A percentile compares a stretch with the other conserved stretches of the same genome.
Conservation (phyloP, 106 monocot genomes). For the Phalaenopsis equestris region DNA sequence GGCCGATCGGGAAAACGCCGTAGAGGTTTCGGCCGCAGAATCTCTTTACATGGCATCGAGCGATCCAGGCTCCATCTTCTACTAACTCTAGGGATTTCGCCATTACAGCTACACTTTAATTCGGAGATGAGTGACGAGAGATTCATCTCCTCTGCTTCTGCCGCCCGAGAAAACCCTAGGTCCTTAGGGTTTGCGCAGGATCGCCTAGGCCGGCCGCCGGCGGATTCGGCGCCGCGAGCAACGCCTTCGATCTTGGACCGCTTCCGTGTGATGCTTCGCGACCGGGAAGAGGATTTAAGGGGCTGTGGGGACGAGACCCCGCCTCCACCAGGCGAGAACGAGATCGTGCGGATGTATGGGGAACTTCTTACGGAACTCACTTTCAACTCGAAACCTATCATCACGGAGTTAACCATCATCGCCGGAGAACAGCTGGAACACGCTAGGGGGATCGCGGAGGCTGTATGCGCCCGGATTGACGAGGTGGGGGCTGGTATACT, state of each 20-base stretch:
- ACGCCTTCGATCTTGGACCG: constrained; percentile 44
- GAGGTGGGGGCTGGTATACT: constrained; percentile 32
- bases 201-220: neutral
- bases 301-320: neutral
- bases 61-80: no score
- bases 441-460: constrained; percentile 66
- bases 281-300: constrained; percentile 30
- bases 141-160: constrained; percentile 7
- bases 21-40: no score
- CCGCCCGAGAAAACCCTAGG: constrained; percentile 17
- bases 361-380: constrained; percentile 66
- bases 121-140: constrained; percentile 26
- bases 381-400: constrained; percentile 92
- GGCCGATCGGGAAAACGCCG: no score
- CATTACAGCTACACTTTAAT: no score
- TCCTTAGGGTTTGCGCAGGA: constrained; percentile 5
- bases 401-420: constrained; percentile 92
- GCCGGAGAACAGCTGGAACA: constrained; percentile 61
- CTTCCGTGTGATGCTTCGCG: constrained; percentile 34
- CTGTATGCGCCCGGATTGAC: constrained; percentile 57
- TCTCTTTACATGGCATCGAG: no score
- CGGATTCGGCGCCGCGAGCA: neutral
- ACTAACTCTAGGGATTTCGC: no score
- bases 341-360: constrained; percentile 57
- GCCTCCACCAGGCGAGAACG: constrained; percentile 15